Percentiles rank a stretch among this genome's conserved stretches.
Evolutionary conservation across 2,329 filamentous ascomycete genomes (phyloP).

Genomic region (Chaetomiaceae sp.): DNA sequence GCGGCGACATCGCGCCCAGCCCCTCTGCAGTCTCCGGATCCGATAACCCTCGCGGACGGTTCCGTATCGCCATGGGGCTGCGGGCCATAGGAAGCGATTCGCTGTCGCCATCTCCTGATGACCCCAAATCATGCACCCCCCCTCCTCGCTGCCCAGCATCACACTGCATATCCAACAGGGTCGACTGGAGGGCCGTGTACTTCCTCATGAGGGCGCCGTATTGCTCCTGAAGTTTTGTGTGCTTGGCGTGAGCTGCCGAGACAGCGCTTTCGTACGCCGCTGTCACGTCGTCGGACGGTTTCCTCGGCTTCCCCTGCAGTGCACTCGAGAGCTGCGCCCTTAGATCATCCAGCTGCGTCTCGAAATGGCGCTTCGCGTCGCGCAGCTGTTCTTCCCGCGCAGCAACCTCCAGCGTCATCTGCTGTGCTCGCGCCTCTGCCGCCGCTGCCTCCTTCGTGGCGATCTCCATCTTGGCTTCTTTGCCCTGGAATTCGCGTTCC

Average conservation of each 20-base stretch:
- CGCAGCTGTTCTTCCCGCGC: slow-evolving; percentile 44
- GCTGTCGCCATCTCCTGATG: slow-evolving; percentile 27
- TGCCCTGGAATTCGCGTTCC: slow-evolving; percentile 57
- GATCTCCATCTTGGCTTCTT: slow-evolving; percentile 53
- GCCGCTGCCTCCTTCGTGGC: slow-evolving; percentile 53
- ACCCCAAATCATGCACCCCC: background rate
- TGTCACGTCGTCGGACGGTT: slow-evolving; percentile 26
- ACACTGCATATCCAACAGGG: slow-evolving; percentile 42
- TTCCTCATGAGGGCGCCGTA: slow-evolving; percentile 44
- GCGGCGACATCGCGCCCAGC: slow-evolving; percentile 37
- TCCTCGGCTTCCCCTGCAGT: slow-evolving; percentile 20
- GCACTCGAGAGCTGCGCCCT: slow-evolving; percentile 40
- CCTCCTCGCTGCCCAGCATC: slow-evolving; percentile 23
- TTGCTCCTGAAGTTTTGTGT: slow-evolving; percentile 48
- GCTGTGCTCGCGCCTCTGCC: slow-evolving; percentile 52
- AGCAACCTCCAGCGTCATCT: slow-evolving; percentile 52
- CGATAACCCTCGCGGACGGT: slow-evolving; percentile 38
- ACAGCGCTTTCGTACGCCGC: slow-evolving; percentile 40
- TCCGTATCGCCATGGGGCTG: slow-evolving; percentile 32
- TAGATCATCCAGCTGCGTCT: slow-evolving; percentile 43
- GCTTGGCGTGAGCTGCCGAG: slow-evolving; percentile 47
- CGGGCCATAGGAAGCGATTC: slow-evolving; percentile 34
- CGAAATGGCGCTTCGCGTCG: slow-evolving; percentile 38
- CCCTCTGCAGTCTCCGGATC: slow-evolving; percentile 39
- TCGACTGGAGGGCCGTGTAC: slow-evolving; percentile 46